Evolutionary conservation across 1,139 yeast genomes (phyloP).

Genomic region (Suhomyces ambrosiae): DNA sequence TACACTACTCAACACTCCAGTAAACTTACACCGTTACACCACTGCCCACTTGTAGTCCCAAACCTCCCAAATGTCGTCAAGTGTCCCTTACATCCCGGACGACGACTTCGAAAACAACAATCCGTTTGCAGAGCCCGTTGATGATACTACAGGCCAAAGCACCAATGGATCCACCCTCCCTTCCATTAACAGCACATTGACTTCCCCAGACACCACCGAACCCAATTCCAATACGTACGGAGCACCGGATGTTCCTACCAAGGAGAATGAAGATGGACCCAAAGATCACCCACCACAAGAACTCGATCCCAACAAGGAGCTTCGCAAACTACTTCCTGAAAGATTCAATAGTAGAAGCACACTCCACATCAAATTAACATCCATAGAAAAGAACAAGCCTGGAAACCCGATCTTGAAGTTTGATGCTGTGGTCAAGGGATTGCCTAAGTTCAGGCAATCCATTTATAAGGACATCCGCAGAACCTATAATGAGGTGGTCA

Average conservation of each 20-base stretch:
- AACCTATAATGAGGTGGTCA: constrained; percentile 74
- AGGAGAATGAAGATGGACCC: too few species aligned
- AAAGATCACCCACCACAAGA: too few species aligned
- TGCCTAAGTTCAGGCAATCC: constrained; percentile 76
- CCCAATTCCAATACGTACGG: not conserved
- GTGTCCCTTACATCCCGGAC: constrained; percentile 66
- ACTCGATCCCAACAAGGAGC: constrained; percentile 6
- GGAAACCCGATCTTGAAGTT: constrained; percentile 50
- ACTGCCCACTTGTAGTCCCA: not conserved
- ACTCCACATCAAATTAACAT: constrained; percentile 31
- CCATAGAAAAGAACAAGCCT: constrained; percentile 43
- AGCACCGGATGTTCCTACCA: constrained; percentile 6
- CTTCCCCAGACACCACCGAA: too few species aligned
- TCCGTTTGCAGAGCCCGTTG: constrained; percentile 52
- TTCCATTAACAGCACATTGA: too few species aligned
- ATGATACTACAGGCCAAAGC: constrained; percentile 6
- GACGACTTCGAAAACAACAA: constrained; percentile 62
- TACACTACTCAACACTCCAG: too few species aligned
- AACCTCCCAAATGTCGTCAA: constrained; percentile 44
- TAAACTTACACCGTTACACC: too few species aligned
- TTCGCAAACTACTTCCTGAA: constrained; percentile 54
- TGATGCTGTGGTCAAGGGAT: constrained; percentile 46
- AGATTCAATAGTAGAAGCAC: constrained; percentile 41
- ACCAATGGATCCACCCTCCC: too few species aligned
- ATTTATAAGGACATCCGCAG: constrained; percentile 76